phyloP scores from a whole-genome alignment of 176 grass and related monocot genomes.

The Thinopyrum elongatum region DNA sequence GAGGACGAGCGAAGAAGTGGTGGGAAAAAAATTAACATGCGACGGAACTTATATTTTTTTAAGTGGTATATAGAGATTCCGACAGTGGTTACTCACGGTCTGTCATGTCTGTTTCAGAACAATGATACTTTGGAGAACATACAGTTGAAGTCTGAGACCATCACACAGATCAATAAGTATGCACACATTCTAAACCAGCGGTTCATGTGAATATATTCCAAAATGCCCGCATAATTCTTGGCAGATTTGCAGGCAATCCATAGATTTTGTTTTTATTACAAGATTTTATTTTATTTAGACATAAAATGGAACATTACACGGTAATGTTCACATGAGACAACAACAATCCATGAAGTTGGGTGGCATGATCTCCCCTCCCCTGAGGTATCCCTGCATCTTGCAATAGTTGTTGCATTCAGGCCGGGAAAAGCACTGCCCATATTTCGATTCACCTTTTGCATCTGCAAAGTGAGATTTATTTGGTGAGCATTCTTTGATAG shows the following conservation, averaged over 20 bases:
- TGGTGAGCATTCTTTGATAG: not conserved
- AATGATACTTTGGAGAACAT: too few species aligned
- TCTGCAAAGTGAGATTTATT: not conserved
- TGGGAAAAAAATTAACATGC: too few species aligned
- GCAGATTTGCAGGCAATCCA: not conserved
- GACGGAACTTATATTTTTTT: too few species aligned
- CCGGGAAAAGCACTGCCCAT: not conserved
- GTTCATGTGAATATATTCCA: not conserved
- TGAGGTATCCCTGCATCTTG: not conserved
- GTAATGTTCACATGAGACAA: not conserved
- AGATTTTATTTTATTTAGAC: not conserved
- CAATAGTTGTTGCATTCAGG: not conserved
- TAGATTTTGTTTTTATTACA: not conserved
- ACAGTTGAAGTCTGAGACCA: too few species aligned
- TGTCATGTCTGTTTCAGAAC: too few species aligned
- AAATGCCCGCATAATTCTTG: not conserved
- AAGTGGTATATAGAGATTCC: too few species aligned
- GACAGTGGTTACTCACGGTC: too few species aligned
- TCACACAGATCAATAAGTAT: too few species aligned
- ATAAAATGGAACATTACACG: not conserved
- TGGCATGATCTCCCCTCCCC: not conserved
- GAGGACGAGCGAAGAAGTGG: too few species aligned
- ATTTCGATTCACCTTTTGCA: not conserved
- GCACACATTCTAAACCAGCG: not conserved
- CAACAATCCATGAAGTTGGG: slow-evolving; percentile 1